Evolutionary conservation across 1,139 yeast genomes (phyloP).

Genomic region (Hemisphaericaspora xylanilytica): DNA sequence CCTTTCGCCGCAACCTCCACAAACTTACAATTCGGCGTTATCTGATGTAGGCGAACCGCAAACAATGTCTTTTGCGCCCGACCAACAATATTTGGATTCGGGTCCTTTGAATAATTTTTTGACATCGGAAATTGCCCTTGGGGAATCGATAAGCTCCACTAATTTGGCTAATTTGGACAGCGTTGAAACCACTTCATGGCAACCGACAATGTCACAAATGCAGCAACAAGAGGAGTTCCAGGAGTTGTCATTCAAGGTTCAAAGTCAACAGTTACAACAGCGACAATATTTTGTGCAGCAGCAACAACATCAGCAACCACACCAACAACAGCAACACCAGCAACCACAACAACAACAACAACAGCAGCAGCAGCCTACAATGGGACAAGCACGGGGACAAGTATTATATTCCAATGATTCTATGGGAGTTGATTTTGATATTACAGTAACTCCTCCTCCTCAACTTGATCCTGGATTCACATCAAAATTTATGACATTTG

Average conservation of each 20-base stretch:
- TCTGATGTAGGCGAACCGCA: conserved; percentile 14
- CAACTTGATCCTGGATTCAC: conserved; percentile 2
- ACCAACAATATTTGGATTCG: conserved; percentile 14
- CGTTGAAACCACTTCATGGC: conserved; percentile 4
- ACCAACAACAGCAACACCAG: conserved; percentile 4
- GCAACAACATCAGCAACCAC: conserved; percentile 4
- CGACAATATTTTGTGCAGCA: background rate
- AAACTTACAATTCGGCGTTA: conserved; percentile 12
- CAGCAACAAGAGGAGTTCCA: conserved; percentile 6
- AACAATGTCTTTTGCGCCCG: background rate
- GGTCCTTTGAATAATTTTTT: conserved; percentile 23
- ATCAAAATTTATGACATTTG: conserved; percentile 11
- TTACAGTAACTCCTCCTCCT: conserved; percentile 16
- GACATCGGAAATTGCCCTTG: conserved; percentile 33
- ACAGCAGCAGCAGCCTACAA: background rate
- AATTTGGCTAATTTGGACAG: conserved; percentile 25
- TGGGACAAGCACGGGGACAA: no score
- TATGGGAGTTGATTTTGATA: conserved; percentile 13
- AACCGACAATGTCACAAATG: conserved; percentile 3
- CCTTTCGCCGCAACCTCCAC: conserved; percentile 11
- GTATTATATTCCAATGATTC: conserved; percentile 8
- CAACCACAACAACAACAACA: conserved; percentile 4
- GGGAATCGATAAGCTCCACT: conserved; percentile 41
- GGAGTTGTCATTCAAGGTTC: conserved; percentile 2
- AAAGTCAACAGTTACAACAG: conserved; percentile 5